Percentiles rank a stretch among this genome's conserved stretches.
These are phyloP conservation scores for Pseudoscleropodium purum DNA, from an alignment of 225 moss, liverwort and hornwort species.

Conservation along the genomic window DNA sequence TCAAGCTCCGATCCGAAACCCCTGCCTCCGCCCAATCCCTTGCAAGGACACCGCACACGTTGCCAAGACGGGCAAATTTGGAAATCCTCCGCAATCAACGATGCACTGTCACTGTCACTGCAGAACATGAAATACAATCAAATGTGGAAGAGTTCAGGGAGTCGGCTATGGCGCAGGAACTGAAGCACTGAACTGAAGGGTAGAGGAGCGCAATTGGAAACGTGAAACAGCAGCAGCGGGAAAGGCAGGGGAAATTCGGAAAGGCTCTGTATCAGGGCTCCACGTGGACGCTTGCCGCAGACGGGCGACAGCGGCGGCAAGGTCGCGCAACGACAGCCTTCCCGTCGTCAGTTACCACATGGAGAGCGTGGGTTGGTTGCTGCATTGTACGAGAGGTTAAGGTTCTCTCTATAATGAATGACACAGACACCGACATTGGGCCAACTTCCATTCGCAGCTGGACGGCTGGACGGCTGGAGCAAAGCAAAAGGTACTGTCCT, in stretches of 20 bases:
- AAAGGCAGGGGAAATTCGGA: background rate
- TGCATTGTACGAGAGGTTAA: background rate
- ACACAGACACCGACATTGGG: background rate
- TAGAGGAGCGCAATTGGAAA: background rate
- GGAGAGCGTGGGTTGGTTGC: background rate
- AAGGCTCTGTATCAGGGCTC: background rate
- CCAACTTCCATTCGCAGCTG: background rate
- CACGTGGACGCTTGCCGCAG: background rate
- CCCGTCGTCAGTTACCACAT: background rate
- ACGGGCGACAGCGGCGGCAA: background rate
- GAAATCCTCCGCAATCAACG: background rate
- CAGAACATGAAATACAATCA: background rate
- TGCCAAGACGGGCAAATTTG: background rate
- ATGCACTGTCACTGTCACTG: background rate
- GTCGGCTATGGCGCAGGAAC: background rate
- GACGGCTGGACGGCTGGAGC: background rate
- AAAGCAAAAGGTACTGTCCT: background rate
- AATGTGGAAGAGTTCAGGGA: background rate
- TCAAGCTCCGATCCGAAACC: background rate
- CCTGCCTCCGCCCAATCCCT: background rate
- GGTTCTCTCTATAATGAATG: background rate
- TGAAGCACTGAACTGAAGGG: background rate
- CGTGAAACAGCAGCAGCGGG: background rate
- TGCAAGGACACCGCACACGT: background rate
- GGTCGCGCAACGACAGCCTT: background rate